Evolutionary conservation across 495 filamentous ascomycete genomes (phyloP).

Genomic region (Thermothielavioides terrestris): DNA sequence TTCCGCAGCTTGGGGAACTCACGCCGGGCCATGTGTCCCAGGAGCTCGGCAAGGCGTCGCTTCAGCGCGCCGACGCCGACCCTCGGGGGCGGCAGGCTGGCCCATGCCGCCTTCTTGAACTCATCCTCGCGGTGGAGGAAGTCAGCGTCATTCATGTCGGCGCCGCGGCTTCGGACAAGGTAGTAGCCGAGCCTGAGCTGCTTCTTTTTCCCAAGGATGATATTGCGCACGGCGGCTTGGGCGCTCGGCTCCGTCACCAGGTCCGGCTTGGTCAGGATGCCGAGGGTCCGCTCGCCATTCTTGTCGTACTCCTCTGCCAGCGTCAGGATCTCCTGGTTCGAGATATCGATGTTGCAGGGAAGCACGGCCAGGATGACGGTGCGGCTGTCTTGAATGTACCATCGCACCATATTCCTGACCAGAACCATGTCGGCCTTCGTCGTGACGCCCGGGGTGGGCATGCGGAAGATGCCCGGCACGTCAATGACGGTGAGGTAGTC

Average conservation of each 20-base stretch:
- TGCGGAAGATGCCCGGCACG: constrained; percentile 57
- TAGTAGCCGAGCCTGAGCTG: constrained; percentile 46
- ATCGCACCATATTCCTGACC: constrained; percentile 45
- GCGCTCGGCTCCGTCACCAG: constrained; percentile 42
- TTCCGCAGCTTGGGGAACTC: constrained; percentile 42
- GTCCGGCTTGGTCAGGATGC: constrained; percentile 56
- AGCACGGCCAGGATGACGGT: constrained; percentile 53
- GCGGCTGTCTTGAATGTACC: constrained; percentile 37
- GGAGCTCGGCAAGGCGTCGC: constrained; percentile 31
- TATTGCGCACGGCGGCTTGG: constrained; percentile 31
- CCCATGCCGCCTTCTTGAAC: constrained; percentile 35
- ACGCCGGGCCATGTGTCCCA: constrained; percentile 34
- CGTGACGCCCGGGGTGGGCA: constrained; percentile 38
- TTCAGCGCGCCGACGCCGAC: constrained; percentile 44
- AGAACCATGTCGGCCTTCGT: constrained; percentile 40
- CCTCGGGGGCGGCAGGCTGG: constrained; percentile 30
- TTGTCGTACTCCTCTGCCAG: constrained; percentile 45
- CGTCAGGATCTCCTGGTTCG: constrained; percentile 52
- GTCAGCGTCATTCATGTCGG: constrained; percentile 11
- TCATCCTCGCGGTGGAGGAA: constrained; percentile 20
- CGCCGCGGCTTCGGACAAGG: constrained; percentile 47
- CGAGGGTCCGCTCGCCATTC: constrained; percentile 44
- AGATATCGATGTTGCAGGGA: constrained; percentile 51
- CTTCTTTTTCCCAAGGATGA: constrained; percentile 38
- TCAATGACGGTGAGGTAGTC: constrained; percentile 55